Percentiles rank a stretch among this genome's conserved stretches.
Conservation (phyloP, 495 filamentous ascomycete genomes). For the Lophiotrema nucula region DNA sequence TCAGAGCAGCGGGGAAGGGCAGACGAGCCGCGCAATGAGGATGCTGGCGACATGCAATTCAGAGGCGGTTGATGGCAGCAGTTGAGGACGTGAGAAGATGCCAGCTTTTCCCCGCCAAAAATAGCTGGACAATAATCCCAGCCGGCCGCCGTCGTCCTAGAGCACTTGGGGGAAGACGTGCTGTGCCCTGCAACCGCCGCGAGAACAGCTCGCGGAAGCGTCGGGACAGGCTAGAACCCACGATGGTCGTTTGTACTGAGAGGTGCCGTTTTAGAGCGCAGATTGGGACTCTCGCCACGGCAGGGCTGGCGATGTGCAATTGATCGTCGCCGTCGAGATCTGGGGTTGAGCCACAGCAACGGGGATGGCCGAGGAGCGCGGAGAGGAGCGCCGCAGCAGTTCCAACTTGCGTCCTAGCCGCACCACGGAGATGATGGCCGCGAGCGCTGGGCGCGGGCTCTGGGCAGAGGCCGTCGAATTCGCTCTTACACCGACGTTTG, state of each 20-base stretch:
- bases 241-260: too few relatives aligned
- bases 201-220: too few relatives aligned
- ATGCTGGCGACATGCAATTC: too few relatives aligned
- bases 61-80: too few relatives aligned
- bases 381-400: slow-evolving; percentile 4
- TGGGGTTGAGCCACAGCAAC: neutral
- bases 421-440: neutral
- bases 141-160: neutral
- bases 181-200: neutral
- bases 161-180: neutral
- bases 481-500: slow-evolving; percentile 17
- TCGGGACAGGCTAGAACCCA: too few relatives aligned
- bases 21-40: neutral
- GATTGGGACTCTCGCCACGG: slow-evolving; percentile 5
- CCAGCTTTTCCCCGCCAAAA: slow-evolving; percentile 6
- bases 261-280: neutral
- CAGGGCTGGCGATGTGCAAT: slow-evolving; percentile 5
- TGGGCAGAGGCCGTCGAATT: too few relatives aligned
- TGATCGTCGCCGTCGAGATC: neutral
- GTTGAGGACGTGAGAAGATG: too few relatives aligned
- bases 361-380: slow-evolving; percentile 5
- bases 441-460: too few relatives aligned
- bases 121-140: neutral
- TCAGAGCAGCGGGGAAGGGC: neutral
- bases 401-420: neutral